Conservation (phyloP, 805 yeast genomes). For the Cyberlindnera xylosilytica region DNA sequence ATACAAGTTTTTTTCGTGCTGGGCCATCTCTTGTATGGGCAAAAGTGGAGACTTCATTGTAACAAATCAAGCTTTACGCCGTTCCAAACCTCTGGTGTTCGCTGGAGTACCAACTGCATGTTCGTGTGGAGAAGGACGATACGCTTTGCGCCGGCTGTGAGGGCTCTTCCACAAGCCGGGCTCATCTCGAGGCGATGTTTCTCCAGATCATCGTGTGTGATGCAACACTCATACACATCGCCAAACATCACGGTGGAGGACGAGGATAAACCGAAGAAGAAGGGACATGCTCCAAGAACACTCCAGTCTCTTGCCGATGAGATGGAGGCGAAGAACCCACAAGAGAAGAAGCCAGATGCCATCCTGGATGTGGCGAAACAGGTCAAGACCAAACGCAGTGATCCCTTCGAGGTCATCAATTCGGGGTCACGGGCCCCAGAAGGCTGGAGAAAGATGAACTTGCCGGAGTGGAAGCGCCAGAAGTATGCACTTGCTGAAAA, state of each 20-base stretch:
- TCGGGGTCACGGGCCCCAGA: constrained; percentile 30
- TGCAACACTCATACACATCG: constrained; percentile 2
- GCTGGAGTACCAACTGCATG: constrained; percentile 2
- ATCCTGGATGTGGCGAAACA: neutral
- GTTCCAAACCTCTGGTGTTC: neutral
- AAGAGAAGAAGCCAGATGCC: neutral
- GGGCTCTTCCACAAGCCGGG: neutral
- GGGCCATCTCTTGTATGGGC: neutral
- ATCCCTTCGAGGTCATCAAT: constrained; percentile 9
- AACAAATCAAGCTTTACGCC: too few relatives aligned
- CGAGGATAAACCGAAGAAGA: constrained; percentile 4
- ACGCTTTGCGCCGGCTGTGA: neutral
- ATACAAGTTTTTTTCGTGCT: neutral
- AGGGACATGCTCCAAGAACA: constrained; percentile 4
- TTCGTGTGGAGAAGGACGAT: neutral
- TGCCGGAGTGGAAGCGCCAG: constrained; percentile 72
- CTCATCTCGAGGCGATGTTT: neutral
- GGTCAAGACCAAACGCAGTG: neutral
- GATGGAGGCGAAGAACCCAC: too few relatives aligned
- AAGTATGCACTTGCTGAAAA: constrained; percentile 61
- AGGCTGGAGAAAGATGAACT: constrained; percentile 41
- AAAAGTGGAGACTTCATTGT: too few relatives aligned
- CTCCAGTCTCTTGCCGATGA: constrained; percentile 1
- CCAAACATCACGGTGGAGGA: constrained; percentile 1
- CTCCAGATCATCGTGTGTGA: constrained; percentile 1